A percentile compares a stretch with the other conserved stretches of the same genome.
These are phyloP conservation scores for Leishmania turanica DNA, from an alignment of 208 protist species.

Conservation along the genomic window DNA sequence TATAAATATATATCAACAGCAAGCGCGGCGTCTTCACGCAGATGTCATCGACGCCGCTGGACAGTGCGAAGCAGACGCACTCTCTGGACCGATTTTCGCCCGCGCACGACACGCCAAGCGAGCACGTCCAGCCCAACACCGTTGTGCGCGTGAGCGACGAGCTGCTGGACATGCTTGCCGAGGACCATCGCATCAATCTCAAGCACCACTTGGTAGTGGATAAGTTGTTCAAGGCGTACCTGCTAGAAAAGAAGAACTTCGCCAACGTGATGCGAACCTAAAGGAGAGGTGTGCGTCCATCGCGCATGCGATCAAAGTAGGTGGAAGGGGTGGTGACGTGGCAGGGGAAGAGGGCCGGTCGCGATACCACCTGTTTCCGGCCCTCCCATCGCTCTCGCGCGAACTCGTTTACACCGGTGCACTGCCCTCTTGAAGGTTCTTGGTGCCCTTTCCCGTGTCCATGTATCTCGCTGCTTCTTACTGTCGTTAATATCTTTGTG, in stretches of 20 bases:
- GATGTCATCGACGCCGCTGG: neutral
- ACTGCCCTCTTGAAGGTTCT: neutral
- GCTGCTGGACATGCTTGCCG: conserved; percentile 45
- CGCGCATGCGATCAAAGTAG: neutral
- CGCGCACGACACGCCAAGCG: conserved; percentile 43
- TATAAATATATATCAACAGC: neutral
- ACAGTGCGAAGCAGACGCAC: conserved; percentile 35
- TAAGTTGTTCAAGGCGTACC: conserved; percentile 41
- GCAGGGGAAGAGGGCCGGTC: neutral
- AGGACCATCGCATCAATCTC: conserved; percentile 53
- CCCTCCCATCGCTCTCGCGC: neutral
- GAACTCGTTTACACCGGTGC: neutral
- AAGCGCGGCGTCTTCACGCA: neutral
- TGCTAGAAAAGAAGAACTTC: conserved; percentile 23
- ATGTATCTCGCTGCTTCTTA: neutral
- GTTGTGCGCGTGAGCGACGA: conserved; percentile 51
- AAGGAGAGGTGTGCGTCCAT: neutral
- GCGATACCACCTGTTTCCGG: neutral
- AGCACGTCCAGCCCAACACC: conserved; percentile 33
- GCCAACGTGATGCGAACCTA: conserved; percentile 21
- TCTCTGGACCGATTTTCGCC: conserved; percentile 65
- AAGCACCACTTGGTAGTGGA: conserved; percentile 51
- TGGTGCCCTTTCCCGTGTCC: neutral
- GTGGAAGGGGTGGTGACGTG: neutral
- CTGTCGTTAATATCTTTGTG: neutral